Evolutionary conservation across 1,284 basidiomycete genomes (phyloP), one percentile per base, ranked within the genome.

Genomic region (Meira miltonrushii): DNA sequence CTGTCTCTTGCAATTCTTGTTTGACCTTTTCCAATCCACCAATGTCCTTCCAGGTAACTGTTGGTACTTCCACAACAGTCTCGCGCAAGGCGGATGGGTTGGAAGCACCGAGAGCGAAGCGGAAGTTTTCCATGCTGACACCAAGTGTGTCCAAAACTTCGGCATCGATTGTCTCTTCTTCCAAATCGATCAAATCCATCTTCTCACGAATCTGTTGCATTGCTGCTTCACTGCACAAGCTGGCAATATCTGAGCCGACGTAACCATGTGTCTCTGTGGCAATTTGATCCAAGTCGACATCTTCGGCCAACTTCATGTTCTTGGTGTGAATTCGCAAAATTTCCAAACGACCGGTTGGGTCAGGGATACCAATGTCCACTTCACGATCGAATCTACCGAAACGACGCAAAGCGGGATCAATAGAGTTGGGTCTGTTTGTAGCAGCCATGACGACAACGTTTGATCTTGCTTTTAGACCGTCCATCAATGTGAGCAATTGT

Each of bases 21-120:
- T 98, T 98, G 88, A 98, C 94, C 82, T 97, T 97, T 65, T 95
- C 94, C 81, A 99, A 86, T 81, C 95, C 94, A 86, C 94, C 94
- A 78, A 99, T 88, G 75, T 99, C 94, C 84, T 92, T 88, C 94
- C 94, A 99, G 55, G 89, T 96, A 78, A 93, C 87, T 50, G 87
- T 90, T n/a, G 89, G 89, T 62, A 95, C 90, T 81, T 95, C 92
- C 79, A 95, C 92, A 53, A 94, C 91, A 50, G 92, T 95, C 83
- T 96, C 92, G 79, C 92, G 89, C 44, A 95, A 86, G 8, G 92
- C 92, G 46, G 92, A 95, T n/a, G 92, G 92, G 83, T 95, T 94
- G 72, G 91, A 92, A 17, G 88, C 86, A 63, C 92, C 91, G 58
- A 95, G 87, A 5, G 92, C 92, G 79, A 93, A 94, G 60, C 92